Evolutionary conservation across 1,139 yeast genomes (phyloP).

Genomic region (Groenewaldozyma sp.): DNA sequence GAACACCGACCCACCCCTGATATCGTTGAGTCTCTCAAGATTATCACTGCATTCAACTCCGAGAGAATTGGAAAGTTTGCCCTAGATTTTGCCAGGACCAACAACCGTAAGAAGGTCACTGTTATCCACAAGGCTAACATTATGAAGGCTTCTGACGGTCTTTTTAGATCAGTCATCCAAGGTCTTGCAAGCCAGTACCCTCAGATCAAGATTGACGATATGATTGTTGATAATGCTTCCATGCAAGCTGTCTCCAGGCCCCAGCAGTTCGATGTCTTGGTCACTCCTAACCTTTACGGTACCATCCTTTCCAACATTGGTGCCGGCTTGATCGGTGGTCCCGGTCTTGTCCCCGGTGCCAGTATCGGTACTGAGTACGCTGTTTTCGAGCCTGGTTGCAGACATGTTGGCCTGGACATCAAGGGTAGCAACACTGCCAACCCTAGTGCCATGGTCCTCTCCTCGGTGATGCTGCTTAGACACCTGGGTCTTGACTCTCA

Average conservation of each 20-base stretch:
- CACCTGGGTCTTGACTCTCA: slow-evolving; percentile 80
- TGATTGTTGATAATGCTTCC: slow-evolving; percentile 97
- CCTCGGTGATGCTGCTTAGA: slow-evolving; percentile 87
- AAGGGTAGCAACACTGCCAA: slow-evolving; percentile 91
- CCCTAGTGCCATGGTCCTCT: slow-evolving; percentile 93
- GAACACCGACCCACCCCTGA: slow-evolving; percentile 98
- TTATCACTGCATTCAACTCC: slow-evolving; percentile 88
- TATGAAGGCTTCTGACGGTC: slow-evolving; percentile 98
- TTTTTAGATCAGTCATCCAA: slow-evolving; percentile 89
- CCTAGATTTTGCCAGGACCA: slow-evolving; percentile 86
- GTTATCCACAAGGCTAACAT: slow-evolving; percentile 99
- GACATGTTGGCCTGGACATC: slow-evolving; percentile 97
- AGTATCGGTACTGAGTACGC: slow-evolving; percentile 97
- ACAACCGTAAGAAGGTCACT: slow-evolving; percentile 86
- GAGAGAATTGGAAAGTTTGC: slow-evolving; percentile 98
- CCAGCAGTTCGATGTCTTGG: slow-evolving; percentile 95
- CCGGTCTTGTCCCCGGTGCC: slow-evolving; percentile 98
- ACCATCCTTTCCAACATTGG: slow-evolving; percentile 95
- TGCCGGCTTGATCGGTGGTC: slow-evolving; percentile 97
- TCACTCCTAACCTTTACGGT: slow-evolving; percentile 97
- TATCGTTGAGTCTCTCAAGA: slow-evolving; percentile 92
- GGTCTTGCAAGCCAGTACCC: slow-evolving; percentile 88
- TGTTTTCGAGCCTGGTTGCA: slow-evolving; percentile 98
- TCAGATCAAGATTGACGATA: slow-evolving; percentile 73
- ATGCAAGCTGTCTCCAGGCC: slow-evolving; percentile 99